Evolutionary conservation across 2,329 filamentous ascomycete species (phyloP), one percentile per base, ranked within the genome.

Genomic region (Aspergillus sp.): DNA sequence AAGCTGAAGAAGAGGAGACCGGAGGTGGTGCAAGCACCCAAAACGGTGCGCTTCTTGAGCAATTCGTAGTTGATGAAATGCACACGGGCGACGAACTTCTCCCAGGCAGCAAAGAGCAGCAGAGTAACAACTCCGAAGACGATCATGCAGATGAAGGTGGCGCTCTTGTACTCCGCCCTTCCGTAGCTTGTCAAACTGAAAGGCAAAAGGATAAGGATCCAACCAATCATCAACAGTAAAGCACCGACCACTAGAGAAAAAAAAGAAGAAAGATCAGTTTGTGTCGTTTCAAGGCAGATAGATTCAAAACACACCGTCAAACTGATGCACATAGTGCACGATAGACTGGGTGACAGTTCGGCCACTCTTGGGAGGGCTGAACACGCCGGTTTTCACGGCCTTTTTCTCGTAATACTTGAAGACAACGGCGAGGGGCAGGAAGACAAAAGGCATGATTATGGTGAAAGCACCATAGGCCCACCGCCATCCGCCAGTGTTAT

Each of bases 401-500:
- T 87, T 87, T 55, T 72, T 74, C 61, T 86, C 80, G 67, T 87
- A 86, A 63, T 76, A 74, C 56, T 81, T 77, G 67, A 88, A 82
- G 24, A 87, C 72, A 7, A 75, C 62, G 31, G 83, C 81, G 6
- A 89, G 77, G 0, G 88, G 87, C 10, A 84, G 39, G 7, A 81
- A 81, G 32, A 85, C 78, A 53, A 81, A 70, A 0, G 86, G 86
- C 4, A 83, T 80, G 60, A 89, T 77, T 57, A 90, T 85, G 45
- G 82, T 77, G 67, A 88, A 89, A 22, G 78, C 75, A 24, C 85
- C 87, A 66, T 85, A 89, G 1, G 78, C 85, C 87, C 87, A 90
- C 29, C 85, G 81, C 82, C 83, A 89, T 26, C 53, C 53, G 24
- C 80, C 82, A 11, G 81, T 77, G 0, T 77, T 77, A 0, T 72